These are phyloP conservation scores for Panicum hallii DNA, from an alignment of 202 grass and related monocot genomes.

Conservation along the genomic window DNA sequence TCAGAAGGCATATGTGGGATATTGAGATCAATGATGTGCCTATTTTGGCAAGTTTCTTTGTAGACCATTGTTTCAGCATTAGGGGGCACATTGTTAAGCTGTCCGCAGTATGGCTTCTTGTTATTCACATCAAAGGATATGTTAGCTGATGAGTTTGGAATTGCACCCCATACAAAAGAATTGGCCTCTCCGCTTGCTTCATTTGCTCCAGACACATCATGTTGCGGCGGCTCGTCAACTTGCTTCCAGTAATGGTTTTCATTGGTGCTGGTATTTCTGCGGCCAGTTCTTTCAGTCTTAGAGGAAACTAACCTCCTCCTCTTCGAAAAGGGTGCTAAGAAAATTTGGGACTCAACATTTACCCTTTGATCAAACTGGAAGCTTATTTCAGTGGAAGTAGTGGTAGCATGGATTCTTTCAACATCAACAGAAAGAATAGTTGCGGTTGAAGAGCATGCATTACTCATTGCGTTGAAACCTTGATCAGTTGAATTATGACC, in stretches of 20 bases:
- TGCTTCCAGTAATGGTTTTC: constrained; percentile 57
- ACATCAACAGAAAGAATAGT: constrained; percentile 52
- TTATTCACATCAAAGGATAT: constrained; percentile 42
- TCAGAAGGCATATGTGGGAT: constrained; percentile 64
- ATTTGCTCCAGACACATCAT: constrained; percentile 46
- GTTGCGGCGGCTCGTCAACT: constrained; percentile 45
- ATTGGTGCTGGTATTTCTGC: constrained; percentile 38
- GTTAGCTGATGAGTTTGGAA: constrained; percentile 45
- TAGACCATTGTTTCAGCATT: constrained; percentile 46
- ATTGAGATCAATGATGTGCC: constrained; percentile 71
- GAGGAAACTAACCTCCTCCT: constrained; percentile 71
- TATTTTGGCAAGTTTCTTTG: constrained; percentile 52
- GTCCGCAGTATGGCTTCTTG: constrained; percentile 43
- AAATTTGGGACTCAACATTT: constrained; percentile 57
- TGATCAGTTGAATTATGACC: constrained; percentile 57
- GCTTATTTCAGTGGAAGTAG: constrained; percentile 55
- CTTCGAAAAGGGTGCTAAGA: constrained; percentile 62
- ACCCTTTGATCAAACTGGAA: constrained; percentile 59
- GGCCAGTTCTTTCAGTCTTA: constrained; percentile 61
- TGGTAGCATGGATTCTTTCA: constrained; percentile 48
- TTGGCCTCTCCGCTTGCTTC: constrained; percentile 45
- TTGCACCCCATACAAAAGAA: constrained; percentile 49
- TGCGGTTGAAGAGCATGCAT: constrained; percentile 34
- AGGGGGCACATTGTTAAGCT: constrained; percentile 28
- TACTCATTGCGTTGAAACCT: constrained; percentile 39